A percentile compares a stretch with the other conserved stretches of the same genome.
Evolutionary conservation across 129 eudicot genomes (phyloP).

Genomic region (Helianthus tuberosus): DNA sequence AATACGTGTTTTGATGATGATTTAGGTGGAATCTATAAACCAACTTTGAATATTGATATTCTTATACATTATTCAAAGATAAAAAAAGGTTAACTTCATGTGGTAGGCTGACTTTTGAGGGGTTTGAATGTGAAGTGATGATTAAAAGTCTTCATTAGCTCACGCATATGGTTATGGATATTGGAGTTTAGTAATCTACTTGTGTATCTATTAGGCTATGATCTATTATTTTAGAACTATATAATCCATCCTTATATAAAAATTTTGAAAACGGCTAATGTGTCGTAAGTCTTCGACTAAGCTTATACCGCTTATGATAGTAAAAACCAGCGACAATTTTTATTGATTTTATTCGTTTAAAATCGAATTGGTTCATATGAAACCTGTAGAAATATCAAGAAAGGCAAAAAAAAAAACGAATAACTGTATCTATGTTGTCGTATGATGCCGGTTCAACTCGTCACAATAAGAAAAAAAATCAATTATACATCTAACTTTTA

Average conservation of each 20-base stretch:
- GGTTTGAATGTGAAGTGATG: neutral
- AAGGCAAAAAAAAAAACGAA: too few species aligned
- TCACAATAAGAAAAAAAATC: too few species aligned
- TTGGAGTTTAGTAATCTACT: neutral
- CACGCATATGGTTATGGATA: neutral
- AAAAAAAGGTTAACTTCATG: neutral
- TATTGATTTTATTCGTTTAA: too few species aligned
- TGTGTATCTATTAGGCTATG: neutral
- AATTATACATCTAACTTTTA: too few species aligned
- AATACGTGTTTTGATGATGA: constrained; percentile 11
- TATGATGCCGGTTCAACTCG: too few species aligned
- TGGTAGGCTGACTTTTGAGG: constrained; percentile 2
- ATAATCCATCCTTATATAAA: neutral
- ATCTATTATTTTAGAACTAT: neutral
- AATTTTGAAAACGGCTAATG: too few species aligned
- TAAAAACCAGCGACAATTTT: too few species aligned
- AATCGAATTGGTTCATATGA: too few species aligned
- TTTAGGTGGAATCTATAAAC: neutral
- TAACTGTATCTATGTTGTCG: too few species aligned
- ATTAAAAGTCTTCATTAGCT: neutral
- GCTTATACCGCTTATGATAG: too few species aligned
- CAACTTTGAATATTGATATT: neutral
- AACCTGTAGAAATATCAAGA: too few species aligned
- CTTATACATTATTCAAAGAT: neutral
- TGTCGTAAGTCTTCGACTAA: too few species aligned